phyloP scores from a whole-genome alignment of 2,329 filamentous ascomycete genomes.

The Colletotrichum australisinense region DNA sequence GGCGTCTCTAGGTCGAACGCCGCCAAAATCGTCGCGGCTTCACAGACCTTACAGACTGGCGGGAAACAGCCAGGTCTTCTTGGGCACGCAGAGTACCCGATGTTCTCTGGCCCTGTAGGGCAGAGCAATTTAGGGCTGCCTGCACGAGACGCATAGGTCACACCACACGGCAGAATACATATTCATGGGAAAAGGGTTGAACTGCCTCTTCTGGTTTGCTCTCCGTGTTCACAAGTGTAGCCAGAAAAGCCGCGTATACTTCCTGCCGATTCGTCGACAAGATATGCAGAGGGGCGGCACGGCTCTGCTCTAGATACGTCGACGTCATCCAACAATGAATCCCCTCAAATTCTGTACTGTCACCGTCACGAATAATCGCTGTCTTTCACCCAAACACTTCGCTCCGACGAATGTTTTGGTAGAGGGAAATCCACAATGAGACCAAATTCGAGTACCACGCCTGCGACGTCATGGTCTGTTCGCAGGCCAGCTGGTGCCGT shows the following conservation, averaged over 20 bases:
- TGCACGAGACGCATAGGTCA: conserved; percentile 12
- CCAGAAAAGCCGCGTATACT: neutral
- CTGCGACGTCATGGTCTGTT: conserved; percentile 7
- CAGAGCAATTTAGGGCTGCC: conserved; percentile 24
- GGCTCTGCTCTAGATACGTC: neutral
- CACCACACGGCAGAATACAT: conserved; percentile 25
- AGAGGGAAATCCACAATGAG: neutral
- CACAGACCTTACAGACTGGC: neutral
- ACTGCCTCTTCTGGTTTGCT: conserved; percentile 12
- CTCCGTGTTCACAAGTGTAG: neutral
- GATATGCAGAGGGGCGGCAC: conserved; percentile 16
- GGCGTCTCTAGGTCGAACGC: neutral
- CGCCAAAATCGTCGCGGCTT: neutral
- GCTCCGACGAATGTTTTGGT: neutral
- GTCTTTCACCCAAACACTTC: conserved; percentile 1
- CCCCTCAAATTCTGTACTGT: neutral
- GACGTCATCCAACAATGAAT: conserved; percentile 11
- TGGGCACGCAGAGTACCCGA: conserved; percentile 7
- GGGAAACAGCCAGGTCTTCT: neutral
- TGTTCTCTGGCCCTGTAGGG: neutral
- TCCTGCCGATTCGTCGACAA: conserved; percentile 15
- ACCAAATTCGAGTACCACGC: neutral
- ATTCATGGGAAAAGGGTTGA: neutral
- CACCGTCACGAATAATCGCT: neutral
- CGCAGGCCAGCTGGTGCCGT: neutral